Conservation (phyloP, 1,284 basidiomycete genomes). For the Cryptococcus sp. region DNA sequence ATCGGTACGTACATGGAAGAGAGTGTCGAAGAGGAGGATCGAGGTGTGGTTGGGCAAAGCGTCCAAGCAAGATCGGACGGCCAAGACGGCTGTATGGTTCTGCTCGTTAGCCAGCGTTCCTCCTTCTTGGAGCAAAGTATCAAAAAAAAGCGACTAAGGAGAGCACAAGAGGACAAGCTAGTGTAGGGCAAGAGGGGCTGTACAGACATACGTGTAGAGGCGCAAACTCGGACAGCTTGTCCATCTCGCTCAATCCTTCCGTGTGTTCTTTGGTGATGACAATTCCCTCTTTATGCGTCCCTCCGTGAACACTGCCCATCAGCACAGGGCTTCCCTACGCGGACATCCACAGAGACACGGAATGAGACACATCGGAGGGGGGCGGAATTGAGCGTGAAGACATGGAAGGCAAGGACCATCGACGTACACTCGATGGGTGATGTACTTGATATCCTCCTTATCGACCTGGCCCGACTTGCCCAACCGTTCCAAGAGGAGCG, state of each 20-base stretch:
- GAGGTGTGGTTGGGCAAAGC: constrained; percentile 55
- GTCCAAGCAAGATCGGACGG: constrained; percentile 54
- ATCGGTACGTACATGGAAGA: constrained; percentile 57
- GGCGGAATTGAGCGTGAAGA: too few relatives aligned
- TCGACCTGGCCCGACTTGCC: constrained; percentile 24
- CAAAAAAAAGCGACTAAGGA: too few relatives aligned
- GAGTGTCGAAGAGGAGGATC: constrained; percentile 64
- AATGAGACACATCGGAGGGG: too few relatives aligned
- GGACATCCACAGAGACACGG: too few relatives aligned
- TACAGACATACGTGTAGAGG: constrained; percentile 57
- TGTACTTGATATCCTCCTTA: constrained; percentile 41
- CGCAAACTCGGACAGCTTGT: constrained; percentile 68
- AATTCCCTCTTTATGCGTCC: constrained; percentile 63
- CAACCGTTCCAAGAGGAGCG: constrained; percentile 37
- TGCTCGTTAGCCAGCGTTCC: constrained; percentile 11
- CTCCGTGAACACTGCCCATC: constrained; percentile 65
- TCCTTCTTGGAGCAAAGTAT: too few relatives aligned
- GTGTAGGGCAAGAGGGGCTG: neutral
- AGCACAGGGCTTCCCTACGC: too few relatives aligned
- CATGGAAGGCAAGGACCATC: neutral
- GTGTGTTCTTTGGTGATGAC: constrained; percentile 54
- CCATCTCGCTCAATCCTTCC: constrained; percentile 62
- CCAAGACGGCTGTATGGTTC: constrained; percentile 52
- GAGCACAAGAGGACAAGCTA: neutral
- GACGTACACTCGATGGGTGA: constrained; percentile 45